Conservation (phyloP, 129 eudicot genomes). For the Arctium minus region DNA sequence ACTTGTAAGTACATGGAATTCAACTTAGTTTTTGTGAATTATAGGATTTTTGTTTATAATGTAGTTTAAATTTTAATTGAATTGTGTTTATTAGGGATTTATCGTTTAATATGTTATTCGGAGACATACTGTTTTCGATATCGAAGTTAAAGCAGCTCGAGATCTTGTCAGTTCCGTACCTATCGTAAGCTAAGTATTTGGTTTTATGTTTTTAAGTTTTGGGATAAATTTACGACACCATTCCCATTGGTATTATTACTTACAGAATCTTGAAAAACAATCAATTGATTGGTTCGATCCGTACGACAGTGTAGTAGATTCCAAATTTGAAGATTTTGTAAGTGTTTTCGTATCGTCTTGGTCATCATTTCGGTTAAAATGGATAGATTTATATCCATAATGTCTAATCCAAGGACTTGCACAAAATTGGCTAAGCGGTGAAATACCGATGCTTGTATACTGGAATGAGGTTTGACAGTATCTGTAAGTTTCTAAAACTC, state of each 20-base stretch:
- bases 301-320: slow-evolving; percentile 92
- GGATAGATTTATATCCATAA: slow-evolving; percentile 25
- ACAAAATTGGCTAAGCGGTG: slow-evolving; percentile 50
- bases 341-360: slow-evolving; percentile 11
- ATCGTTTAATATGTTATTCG: slow-evolving; percentile 51
- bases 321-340: slow-evolving; percentile 79
- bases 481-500: slow-evolving; percentile 53
- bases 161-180: slow-evolving; percentile 44
- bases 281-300: slow-evolving; percentile 83
- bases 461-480: slow-evolving; percentile 98
- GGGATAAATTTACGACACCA: neutral
- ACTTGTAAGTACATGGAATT: too few species aligned
- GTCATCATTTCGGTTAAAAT: neutral
- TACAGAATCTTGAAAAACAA: slow-evolving; percentile 82
- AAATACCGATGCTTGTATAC: slow-evolving; percentile 89
- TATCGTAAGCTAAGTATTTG: neutral
- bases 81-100: too few species aligned
- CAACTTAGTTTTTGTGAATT: too few species aligned
- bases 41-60: too few species aligned
- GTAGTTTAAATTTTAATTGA: too few species aligned
- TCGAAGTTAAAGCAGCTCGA: slow-evolving; percentile 91
- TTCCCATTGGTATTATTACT: neutral
- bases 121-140: slow-evolving; percentile 90
- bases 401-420: slow-evolving; percentile 2
- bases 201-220: neutral